Evolutionary conservation across 176 grass and related monocot genomes (phyloP).

Genomic region (Carex scoparia): DNA sequence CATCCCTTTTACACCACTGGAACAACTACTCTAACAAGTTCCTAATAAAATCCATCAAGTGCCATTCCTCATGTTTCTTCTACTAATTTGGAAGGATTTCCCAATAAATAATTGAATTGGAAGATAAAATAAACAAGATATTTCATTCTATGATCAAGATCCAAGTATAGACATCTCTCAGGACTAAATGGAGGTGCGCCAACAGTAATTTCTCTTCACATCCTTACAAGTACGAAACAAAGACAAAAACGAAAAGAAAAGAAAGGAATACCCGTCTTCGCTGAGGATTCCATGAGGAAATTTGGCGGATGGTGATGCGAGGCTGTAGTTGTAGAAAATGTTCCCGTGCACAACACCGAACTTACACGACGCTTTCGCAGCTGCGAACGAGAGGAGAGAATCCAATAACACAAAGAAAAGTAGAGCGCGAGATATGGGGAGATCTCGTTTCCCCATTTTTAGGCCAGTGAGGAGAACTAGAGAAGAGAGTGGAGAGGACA

Average conservation of each 20-base stretch:
- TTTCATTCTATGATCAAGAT: conserved; percentile 4
- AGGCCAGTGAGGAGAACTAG: conserved; percentile 11
- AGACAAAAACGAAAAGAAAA: neutral
- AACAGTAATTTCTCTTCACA: neutral
- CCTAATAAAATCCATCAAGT: neutral
- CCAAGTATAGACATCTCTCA: neutral
- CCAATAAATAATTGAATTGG: neutral
- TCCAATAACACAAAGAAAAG: conserved; percentile 18
- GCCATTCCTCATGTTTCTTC: neutral
- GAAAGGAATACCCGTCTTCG: conserved; percentile 58
- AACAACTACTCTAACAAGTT: neutral
- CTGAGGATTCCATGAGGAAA: conserved; percentile 81
- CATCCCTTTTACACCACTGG: neutral
- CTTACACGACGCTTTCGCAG: conserved; percentile 36
- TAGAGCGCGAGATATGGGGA: neutral
- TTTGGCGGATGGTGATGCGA: conserved; percentile 48
- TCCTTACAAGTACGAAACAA: neutral
- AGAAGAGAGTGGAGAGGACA: neutral
- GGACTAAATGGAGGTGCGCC: neutral
- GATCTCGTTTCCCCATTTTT: conserved; percentile 40
- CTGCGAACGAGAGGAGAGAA: conserved; percentile 18
- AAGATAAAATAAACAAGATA: neutral
- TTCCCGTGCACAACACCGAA: conserved; percentile 32
- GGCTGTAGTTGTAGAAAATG: conserved; percentile 63
- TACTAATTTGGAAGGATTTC: neutral